A percentile compares a stretch with the other conserved stretches of the same genome.
These are phyloP conservation scores for Tricharina praecox DNA, from an alignment of 495 filamentous ascomycete species.

Conservation along the genomic window DNA sequence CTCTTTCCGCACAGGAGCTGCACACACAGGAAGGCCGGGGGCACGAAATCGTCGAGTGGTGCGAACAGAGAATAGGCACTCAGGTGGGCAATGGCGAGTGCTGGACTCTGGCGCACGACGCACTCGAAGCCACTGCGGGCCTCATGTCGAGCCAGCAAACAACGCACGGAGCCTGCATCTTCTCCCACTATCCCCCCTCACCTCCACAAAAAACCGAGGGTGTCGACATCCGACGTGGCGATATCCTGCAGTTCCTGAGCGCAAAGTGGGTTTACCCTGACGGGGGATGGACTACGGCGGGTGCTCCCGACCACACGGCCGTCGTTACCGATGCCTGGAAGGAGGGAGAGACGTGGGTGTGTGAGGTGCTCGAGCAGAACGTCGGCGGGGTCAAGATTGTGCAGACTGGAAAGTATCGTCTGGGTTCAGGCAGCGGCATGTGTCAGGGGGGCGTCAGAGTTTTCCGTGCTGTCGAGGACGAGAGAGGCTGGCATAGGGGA, in stretches of 20 bases:
- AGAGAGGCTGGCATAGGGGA: background rate
- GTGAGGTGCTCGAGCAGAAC: conserved; percentile 29
- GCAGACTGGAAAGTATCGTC: conserved; percentile 20
- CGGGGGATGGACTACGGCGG: conserved; percentile 24
- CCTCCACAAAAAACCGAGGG: conserved; percentile 10
- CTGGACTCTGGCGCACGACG: conserved; percentile 30
- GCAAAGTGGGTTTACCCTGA: conserved; percentile 25
- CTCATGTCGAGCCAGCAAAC: conserved; percentile 27
- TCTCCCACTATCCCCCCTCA: conserved; percentile 16
- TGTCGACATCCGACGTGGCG: conserved; percentile 27
- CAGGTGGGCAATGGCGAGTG: conserved; percentile 32
- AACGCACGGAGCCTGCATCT: conserved; percentile 29
- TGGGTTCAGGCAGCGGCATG: conserved; percentile 15
- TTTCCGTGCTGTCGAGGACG: background rate
- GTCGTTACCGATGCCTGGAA: conserved; percentile 14
- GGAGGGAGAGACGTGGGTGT: background rate
- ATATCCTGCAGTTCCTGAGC: conserved; percentile 29
- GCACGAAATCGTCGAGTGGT: conserved; percentile 25
- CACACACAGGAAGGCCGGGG: background rate
- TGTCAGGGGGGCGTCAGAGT: conserved; percentile 17
- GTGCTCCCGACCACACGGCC: conserved; percentile 29
- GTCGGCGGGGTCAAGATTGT: conserved; percentile 25
- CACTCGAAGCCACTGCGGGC: conserved; percentile 17
- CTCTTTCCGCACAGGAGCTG: conserved; percentile 5
- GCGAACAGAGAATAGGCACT: conserved; percentile 24